Base-by-base conservation (phyloP, 2,329 filamentous ascomycete genomes). In the Mariannaea sp. region DNA sequence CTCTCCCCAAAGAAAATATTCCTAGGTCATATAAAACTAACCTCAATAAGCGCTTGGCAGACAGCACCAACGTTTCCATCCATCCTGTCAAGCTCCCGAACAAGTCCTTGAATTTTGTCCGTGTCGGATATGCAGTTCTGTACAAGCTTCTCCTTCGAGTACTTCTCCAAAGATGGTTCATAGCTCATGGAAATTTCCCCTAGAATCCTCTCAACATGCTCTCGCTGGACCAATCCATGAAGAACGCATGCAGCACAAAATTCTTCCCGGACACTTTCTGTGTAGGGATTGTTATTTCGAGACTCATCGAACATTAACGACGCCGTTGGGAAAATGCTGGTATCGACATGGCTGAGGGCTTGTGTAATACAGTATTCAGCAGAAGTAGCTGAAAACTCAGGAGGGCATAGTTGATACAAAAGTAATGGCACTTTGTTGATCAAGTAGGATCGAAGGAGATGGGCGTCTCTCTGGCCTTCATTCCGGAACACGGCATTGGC, bases 201-300 rank as follows among this genome's bases (percentile, higher is more conserved):
- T 2, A 97, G 75, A 8, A 99, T 81, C 4, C 83, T 82, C 67
- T 93, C 86, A 13, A 96, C 89, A 43, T 87, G 89, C 27, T 84
- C 80, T 59, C 92, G 86, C 0, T 86, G 83, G 19, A 97, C 86
- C n/a, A 99, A 77, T 1, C 86, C 85, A 70, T 97, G 92, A 32
- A 97, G 79, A 49, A 90, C 90, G 68, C 94, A 99, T 1, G 93
- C 87, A 59, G 95, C 94, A 33, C 96, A 83, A 61, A 97, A 97
- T 56, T 97, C 82, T 53, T 84, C 81, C 13, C 82, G 76, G 8
- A 83, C 80, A 35, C 78, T 82, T 52, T 85, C 81, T 0, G 82
- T 83, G 51, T 83, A 80, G 0, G 78, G 78, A 52, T 80, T 83
- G 53, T 76, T 80, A 54, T 75, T 80, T 77, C 73, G 88, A 17